phyloP scores from a whole-genome alignment of 148 eudicot genomes.

The Nepenthes gracilis region DNA sequence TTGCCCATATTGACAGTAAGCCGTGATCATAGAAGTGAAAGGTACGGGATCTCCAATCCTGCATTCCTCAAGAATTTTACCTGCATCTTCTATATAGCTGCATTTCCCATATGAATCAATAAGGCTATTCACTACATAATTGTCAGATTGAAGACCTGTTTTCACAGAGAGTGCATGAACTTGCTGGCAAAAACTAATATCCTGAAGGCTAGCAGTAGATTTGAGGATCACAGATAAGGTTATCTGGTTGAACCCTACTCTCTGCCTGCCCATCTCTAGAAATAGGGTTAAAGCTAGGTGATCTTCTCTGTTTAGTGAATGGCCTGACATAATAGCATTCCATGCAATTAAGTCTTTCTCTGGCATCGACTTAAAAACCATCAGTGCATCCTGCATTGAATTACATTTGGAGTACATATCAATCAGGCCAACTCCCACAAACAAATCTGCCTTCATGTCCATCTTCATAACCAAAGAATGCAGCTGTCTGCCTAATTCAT shows the following conservation, averaged over 20 bases:
- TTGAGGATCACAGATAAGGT: constrained; percentile 52
- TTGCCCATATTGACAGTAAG: constrained; percentile 59
- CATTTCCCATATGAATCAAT: constrained; percentile 61
- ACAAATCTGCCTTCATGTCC: constrained; percentile 38
- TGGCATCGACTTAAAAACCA: constrained; percentile 30
- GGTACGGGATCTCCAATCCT: constrained; percentile 37
- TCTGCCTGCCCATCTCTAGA: constrained; percentile 27
- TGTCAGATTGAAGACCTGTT: constrained; percentile 38
- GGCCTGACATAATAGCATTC: constrained; percentile 61
- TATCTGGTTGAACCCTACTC: constrained; percentile 41
- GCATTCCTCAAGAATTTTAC: constrained; percentile 35
- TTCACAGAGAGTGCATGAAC: constrained; percentile 46
- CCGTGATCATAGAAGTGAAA: constrained; percentile 56
- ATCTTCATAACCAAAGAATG: constrained; percentile 52
- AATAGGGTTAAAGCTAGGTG: constrained; percentile 35
- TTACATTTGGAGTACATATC: constrained; percentile 68
- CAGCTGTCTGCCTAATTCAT: constrained; percentile 48
- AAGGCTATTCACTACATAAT: constrained; percentile 48
- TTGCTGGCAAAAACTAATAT: constrained; percentile 24
- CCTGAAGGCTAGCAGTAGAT: constrained; percentile 37
- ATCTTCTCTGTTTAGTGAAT: constrained; percentile 33
- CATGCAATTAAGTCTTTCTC: constrained; percentile 43
- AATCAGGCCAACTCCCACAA: constrained; percentile 46
- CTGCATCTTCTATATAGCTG: constrained; percentile 29
- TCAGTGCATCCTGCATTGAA: constrained; percentile 38